Base-by-base conservation (phyloP, 345 rosid genomes). In the Draba incana region DNA sequence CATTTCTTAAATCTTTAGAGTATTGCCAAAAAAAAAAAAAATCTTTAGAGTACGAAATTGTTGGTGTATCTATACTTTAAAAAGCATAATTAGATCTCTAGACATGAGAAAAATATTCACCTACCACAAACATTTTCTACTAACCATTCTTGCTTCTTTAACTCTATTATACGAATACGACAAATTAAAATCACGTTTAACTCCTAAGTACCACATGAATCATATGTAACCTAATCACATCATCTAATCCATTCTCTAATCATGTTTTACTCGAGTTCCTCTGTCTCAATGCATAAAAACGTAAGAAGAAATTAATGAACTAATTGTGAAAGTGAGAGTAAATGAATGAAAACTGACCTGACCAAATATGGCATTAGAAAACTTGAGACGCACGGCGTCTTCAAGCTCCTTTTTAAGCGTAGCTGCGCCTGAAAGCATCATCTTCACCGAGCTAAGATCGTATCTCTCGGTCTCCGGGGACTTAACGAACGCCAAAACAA, bases 321-420 rank as follows among this genome's bases (percentile, higher is more conserved):
- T 10, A 24, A 23, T 44, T 35, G 41, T 8, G 20, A 38, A 31
- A 64, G 7, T 15, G 16, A 37, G 48, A 56, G 30, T 6, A 38
- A 3, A 35, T 5, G 16, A 55, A 35, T 3, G 2, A 20, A 24
- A 60, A 56, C 75, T 57, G 72, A 93, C 99, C 98, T 94, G 99
- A 4, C 99, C 99, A 53, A 91, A 85, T 48, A 64, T 78, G 47
- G 96, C 96, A 37, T 84, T 82, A 0, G 94, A 91, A 44, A 93
- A 76, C 79, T 85, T 93, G 46, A 83, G 79, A 14, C 91, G 74
- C 4, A 89, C 84, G 10, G 81, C 61, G 44, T 94, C 99, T 78
- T 94, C 96, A 15, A 94, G 94, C 75, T 91, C 96, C 84, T 89
- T 85, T 48, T 91, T 92, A 75, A 91, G 43, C 12, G 98, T 84